These are phyloP conservation scores for Aspergillus avenaceus DNA, from an alignment of 495 filamentous ascomycete species.

Conservation along the genomic window DNA sequence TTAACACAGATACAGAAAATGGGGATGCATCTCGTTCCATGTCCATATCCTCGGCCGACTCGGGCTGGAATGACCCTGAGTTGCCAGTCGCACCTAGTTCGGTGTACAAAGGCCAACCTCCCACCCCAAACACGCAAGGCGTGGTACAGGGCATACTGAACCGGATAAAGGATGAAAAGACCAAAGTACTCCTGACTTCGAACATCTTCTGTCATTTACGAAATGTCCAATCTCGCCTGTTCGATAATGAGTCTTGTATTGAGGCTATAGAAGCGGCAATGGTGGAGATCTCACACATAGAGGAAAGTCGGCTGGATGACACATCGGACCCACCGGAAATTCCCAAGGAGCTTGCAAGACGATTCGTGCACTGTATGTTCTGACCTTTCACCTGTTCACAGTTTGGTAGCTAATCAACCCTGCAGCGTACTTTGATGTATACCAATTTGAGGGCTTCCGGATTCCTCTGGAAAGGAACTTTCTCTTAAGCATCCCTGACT, in stretches of 20 bases:
- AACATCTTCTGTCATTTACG: constrained; percentile 16
- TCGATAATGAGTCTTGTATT: constrained; percentile 9
- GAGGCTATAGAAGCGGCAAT: constrained; percentile 12
- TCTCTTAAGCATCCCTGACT: constrained; percentile 15
- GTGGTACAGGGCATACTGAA: constrained; percentile 1
- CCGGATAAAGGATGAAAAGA: constrained; percentile 6
- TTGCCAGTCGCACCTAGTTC: not conserved
- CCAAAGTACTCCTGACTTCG: constrained; percentile 4
- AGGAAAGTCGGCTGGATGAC: not conserved
- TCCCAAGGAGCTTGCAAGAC: constrained; percentile 6
- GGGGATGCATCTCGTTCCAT: constrained; percentile 2
- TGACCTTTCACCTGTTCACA: not conserved
- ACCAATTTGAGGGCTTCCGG: constrained; percentile 19
- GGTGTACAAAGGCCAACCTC: not conserved
- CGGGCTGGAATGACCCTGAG: not conserved
- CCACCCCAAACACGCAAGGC: not conserved
- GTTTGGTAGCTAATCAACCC: not conserved
- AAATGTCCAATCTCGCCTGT: constrained; percentile 6
- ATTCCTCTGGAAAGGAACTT: constrained; percentile 14
- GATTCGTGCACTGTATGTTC: constrained; percentile 2
- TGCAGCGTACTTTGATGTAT: constrained; percentile 12
- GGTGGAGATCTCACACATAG: constrained; percentile 4
- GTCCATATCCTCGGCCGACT: constrained; percentile 1
- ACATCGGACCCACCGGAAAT: not conserved
- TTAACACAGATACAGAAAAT: not conserved